Evolutionary conservation across 768 basidiomycete species (phyloP), one percentile per base, ranked within the genome.

Genomic region (Tremella yokohamensis): DNA sequence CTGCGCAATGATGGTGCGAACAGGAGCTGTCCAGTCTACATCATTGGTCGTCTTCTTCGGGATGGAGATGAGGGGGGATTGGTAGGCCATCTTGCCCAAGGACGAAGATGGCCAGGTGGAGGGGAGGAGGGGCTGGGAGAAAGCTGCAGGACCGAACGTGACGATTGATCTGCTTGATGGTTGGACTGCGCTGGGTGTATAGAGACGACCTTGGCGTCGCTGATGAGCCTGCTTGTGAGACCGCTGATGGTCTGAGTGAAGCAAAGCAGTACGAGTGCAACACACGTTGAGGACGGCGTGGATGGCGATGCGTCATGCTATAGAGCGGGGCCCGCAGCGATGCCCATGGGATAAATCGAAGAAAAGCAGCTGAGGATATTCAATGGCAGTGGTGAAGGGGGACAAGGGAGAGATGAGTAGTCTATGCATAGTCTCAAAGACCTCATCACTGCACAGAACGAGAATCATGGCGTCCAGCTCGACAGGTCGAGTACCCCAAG

Each of bases 31-130:
- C 88, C 93, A 97, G 79, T 99, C 96, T 24, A 94, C 92, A 66
- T 98, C 94, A 15, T 90, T 87, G 0, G 96, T 96, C n/a, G 83
- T 80, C 82, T 99, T 99, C 80, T 83, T 87, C 0, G 94, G 93
- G 39, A 97, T 89, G 12, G 90, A 83, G 62, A 94, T 87, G 83
- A 90, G 87, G 12, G 91, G 91, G 22, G 73, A 75, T 60, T 73
- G 76, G 62, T 57, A 63, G 12, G 66, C 56, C 69, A 74, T 75
- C 29, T 34, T 34, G 29, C 29, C 29, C 29, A 11, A 34, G 29
- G 29, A 34, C 29, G 29, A 34, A 45, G 44, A 34, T 34, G 29
- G 29, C 29, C 29, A 34, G 29, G 29, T 34, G 29, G 29, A 34
- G 29, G 29, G 29, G 29, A 34, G 29, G 11, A 13, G 52, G 18